A percentile compares a stretch with the other conserved stretches of the same genome.
Conservation (phyloP, 257 asterid species). For the Nicotiana paniculata region DNA sequence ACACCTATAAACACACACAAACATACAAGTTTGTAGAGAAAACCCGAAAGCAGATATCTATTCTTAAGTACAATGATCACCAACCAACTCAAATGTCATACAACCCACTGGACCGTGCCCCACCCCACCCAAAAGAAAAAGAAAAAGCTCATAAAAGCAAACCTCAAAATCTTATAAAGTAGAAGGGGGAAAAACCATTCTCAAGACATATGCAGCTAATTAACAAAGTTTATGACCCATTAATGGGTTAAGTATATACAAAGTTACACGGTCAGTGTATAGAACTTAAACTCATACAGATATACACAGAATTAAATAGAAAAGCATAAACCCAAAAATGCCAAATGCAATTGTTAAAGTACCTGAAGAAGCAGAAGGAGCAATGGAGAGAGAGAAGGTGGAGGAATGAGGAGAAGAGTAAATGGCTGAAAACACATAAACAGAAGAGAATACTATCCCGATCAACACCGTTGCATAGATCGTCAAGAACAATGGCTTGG, state of each 20-base stretch:
- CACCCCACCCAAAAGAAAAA: too few species aligned
- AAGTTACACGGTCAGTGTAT: too few species aligned
- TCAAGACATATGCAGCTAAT: background rate
- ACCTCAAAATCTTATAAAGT: background rate
- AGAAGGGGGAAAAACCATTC: background rate
- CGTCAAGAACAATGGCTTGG: conserved; percentile 82
- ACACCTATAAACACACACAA: background rate
- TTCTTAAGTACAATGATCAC: too few species aligned
- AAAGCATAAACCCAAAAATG: background rate
- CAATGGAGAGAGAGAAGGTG: conserved; percentile 34
- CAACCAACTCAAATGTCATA: too few species aligned
- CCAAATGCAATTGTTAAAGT: background rate
- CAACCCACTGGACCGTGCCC: too few species aligned
- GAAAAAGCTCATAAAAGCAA: background rate
- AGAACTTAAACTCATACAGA: background rate
- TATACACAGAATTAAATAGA: background rate
- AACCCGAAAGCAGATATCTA: background rate
- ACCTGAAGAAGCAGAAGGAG: conserved; percentile 27
- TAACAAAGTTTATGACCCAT: background rate
- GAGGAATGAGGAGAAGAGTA: conserved; percentile 48
- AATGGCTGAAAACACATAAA: conserved; percentile 82
- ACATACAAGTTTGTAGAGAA: background rate
- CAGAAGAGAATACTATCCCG: conserved; percentile 68
- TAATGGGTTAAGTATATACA: background rate
- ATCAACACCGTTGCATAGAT: conserved; percentile 70